Conservation (phyloP, 371 early-diverging fungal species). For the Mortierella polycephala region DNA sequence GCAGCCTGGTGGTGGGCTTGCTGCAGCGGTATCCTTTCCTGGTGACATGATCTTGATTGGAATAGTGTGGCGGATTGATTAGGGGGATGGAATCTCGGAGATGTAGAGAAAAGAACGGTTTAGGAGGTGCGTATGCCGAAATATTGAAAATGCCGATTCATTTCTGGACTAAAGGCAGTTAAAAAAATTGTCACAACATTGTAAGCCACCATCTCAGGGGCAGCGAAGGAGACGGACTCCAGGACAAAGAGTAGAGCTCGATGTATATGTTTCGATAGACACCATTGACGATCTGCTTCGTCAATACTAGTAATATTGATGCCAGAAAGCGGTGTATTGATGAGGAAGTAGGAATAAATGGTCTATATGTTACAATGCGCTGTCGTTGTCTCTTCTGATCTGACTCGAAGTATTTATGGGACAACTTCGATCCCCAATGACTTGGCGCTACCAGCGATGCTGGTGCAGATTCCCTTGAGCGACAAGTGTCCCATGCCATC, state of each 20-base stretch:
- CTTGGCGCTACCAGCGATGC: conserved; percentile 84
- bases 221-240: no score
- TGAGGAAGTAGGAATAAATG: no score
- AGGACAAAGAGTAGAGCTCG: no score
- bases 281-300: no score
- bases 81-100: conserved; percentile 7
- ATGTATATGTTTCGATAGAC: no score
- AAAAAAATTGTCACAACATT: neutral
- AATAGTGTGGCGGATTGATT: neutral
- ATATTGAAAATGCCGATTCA: conserved; percentile 11
- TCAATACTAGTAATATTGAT: no score
- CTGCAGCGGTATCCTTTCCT: conserved; percentile 50
- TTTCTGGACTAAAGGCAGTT: neutral
- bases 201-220: no score
- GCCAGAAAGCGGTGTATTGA: no score
- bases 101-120: neutral
- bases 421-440: conserved; percentile 91
- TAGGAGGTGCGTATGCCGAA: neutral
- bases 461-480: conserved; percentile 78
- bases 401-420: conserved; percentile 54
- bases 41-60: conserved; percentile 40
- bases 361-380: no score
- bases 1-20: conserved; percentile 60
- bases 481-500: conserved; percentile 77
- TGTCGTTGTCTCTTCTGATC: conserved; percentile 15